phyloP scores from a whole-genome alignment of 129 eudicot genomes.

The Daucus carota region DNA sequence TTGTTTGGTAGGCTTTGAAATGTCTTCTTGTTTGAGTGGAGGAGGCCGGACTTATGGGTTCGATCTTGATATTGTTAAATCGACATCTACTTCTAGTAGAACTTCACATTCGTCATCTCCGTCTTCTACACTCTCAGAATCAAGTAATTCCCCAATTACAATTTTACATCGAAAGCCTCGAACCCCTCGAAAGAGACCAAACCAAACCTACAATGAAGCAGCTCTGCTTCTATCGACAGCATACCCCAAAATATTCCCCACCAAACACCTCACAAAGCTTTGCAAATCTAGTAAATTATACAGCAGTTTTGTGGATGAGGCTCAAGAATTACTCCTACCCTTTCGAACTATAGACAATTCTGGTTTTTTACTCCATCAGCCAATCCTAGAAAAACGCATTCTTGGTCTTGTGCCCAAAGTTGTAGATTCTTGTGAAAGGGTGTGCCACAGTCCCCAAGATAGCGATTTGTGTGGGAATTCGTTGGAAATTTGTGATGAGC shows the following conservation, averaged over 20 bases:
- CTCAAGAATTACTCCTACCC: slow-evolving; percentile 58
- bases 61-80: slow-evolving; percentile 69
- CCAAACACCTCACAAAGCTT: slow-evolving; percentile 53
- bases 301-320: slow-evolving; percentile 28
- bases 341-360: slow-evolving; percentile 40
- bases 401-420: slow-evolving; percentile 27
- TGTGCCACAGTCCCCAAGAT: slow-evolving; percentile 30
- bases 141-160: slow-evolving; percentile 56
- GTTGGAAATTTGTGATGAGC: slow-evolving; percentile 31
- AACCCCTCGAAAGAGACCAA: slow-evolving; percentile 88
- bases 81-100: slow-evolving; percentile 55
- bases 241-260: slow-evolving; percentile 69
- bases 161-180: slow-evolving; percentile 67
- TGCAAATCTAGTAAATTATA: slow-evolving; percentile 43
- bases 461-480: slow-evolving; percentile 31
- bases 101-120: slow-evolving; percentile 78
- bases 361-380: slow-evolving; percentile 37
- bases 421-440: slow-evolving; percentile 28
- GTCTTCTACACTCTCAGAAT: slow-evolving; percentile 80
- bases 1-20: slow-evolving; percentile 11
- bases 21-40: slow-evolving; percentile 75
- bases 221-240: slow-evolving; percentile 85
- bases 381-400: slow-evolving; percentile 37
- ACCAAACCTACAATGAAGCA: slow-evolving; percentile 90
- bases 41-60: slow-evolving; percentile 68